Conservation (phyloP, 2,329 filamentous ascomycete species). For the Pseudogymnoascus sp. region DNA sequence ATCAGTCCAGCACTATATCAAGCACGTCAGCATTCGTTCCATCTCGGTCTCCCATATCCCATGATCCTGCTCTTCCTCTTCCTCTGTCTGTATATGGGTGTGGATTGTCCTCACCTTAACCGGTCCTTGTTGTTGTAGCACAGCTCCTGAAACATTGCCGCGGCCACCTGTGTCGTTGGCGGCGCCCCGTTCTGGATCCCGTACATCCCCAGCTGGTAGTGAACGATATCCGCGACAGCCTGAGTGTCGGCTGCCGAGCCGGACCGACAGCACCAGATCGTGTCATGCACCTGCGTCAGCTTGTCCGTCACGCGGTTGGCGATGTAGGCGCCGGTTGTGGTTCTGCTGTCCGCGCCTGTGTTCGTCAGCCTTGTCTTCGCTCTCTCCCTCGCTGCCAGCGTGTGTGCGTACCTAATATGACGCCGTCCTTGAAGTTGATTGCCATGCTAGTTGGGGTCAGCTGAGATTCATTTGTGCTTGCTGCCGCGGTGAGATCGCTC, state of each 20-base stretch:
- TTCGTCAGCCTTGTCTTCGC: not conserved
- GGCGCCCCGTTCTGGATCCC: slow-evolving; percentile 81
- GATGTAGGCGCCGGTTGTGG: slow-evolving; percentile 95
- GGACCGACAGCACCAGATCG: slow-evolving; percentile 98
- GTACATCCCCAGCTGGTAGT: slow-evolving; percentile 92
- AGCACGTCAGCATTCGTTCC: slow-evolving; percentile 16
- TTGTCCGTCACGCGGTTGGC: slow-evolving; percentile 99
- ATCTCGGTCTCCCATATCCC: not conserved
- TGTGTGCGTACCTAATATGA: slow-evolving; percentile 66
- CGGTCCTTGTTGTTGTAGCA: slow-evolving; percentile 97
- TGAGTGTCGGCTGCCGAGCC: slow-evolving; percentile 97
- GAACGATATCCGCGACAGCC: slow-evolving; percentile 94
- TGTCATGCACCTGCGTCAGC: slow-evolving; percentile 95
- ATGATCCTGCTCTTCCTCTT: not conserved
- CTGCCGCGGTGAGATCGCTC: slow-evolving; percentile 26
- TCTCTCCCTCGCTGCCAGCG: not conserved
- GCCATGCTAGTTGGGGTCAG: slow-evolving; percentile 65
- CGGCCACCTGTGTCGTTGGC: slow-evolving; percentile 90
- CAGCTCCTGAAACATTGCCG: slow-evolving; percentile 93
- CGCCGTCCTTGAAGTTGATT: slow-evolving; percentile 96
- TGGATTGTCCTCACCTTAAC: slow-evolving; percentile 58
- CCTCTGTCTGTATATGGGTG: not conserved
- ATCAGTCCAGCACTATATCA: slow-evolving; percentile 77
- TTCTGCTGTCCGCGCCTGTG: slow-evolving; percentile 84
- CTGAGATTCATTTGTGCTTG: slow-evolving; percentile 11